Evolutionary conservation across 2,329 filamentous ascomycete genomes (phyloP), one percentile per base, ranked within the genome.

Genomic region (Fusarium sulawesiense): DNA sequence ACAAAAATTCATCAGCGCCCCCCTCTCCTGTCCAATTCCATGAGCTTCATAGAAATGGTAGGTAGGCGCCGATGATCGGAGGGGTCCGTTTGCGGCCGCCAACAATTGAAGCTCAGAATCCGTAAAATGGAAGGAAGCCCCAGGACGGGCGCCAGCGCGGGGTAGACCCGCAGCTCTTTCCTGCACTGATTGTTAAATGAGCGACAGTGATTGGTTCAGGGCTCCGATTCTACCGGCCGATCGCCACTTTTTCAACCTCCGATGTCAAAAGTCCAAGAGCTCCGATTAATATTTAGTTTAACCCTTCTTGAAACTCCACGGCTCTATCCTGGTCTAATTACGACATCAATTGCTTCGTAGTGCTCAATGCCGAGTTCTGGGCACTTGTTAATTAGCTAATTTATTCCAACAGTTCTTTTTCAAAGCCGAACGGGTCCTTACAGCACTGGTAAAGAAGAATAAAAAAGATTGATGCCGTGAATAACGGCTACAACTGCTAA

Each of bases 101-200:
- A 73, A 71, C 73, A 72, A 73, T 74, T 72, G 73, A 63, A 71
- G 70, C 56, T 63, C 70, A 64, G 16, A 55, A 45, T 63, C 70
- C 62, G 16, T 56, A 45, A 74, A 66, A 71, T 70, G 70, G 69
- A 66, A 71, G 65, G 49, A 32, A 59, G 59, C 59, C 44, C 41
- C 60, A 72, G 58, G 41, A 55, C 55, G 57, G 69, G 49, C 65
- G 57, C 65, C 70, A 74, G 74, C 74, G 73, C 73, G 74, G 74
- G 73, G 73, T 76, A 77, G 68, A 60, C 60, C 65, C 68, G 73
- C 74, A 66, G 51, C 40, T 42, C 55, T 51, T 65, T 61, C 57
- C 68, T 71, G 56, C 64, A 60, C 66, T 73, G 75, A 77, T 77
- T 77, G 75, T 61, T 76, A 78, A 78, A 74, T 73, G 32, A 48